phyloP scores from a whole-genome alignment of 495 filamentous ascomycete species.

The Aspergillus bertholletiae region DNA sequence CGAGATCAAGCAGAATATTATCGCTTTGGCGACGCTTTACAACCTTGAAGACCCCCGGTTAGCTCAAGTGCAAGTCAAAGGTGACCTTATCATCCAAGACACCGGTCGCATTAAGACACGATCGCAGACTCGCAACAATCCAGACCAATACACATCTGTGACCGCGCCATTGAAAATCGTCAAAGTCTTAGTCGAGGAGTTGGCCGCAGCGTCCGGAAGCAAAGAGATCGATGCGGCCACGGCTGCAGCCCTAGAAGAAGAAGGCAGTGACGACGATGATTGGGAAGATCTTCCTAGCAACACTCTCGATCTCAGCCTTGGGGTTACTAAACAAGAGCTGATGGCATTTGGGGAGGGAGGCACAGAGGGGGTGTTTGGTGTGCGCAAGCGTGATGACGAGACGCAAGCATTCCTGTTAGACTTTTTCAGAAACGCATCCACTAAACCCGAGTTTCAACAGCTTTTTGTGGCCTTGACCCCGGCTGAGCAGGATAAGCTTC shows the following conservation, averaged over 20 bases:
- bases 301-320: constrained; percentile 66
- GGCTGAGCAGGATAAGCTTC: constrained; percentile 72
- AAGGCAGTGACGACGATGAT: constrained; percentile 64
- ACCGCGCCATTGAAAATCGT: constrained; percentile 88
- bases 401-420: constrained; percentile 78
- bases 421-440: constrained; percentile 75
- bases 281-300: constrained; percentile 86
- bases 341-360: constrained; percentile 70
- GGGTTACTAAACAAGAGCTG: constrained; percentile 65
- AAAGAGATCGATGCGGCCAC: constrained; percentile 52
- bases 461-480: constrained; percentile 66
- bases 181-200: constrained; percentile 91
- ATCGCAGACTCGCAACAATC: constrained; percentile 78
- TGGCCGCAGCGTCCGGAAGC: constrained; percentile 58
- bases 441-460: constrained; percentile 69
- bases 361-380: constrained; percentile 47
- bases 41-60: constrained; percentile 81
- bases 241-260: constrained; percentile 51
- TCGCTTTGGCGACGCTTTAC: constrained; percentile 86
- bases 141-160: constrained; percentile 86
- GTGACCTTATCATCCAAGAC: constrained; percentile 79
- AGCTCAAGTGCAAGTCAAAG: constrained; percentile 75
- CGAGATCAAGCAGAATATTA: constrained; percentile 93
- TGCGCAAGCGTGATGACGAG: constrained; percentile 80
- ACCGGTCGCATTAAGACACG: constrained; percentile 89